Base-by-base conservation (phyloP, 306 rosid genomes). In the Sicyos edulis region DNA sequence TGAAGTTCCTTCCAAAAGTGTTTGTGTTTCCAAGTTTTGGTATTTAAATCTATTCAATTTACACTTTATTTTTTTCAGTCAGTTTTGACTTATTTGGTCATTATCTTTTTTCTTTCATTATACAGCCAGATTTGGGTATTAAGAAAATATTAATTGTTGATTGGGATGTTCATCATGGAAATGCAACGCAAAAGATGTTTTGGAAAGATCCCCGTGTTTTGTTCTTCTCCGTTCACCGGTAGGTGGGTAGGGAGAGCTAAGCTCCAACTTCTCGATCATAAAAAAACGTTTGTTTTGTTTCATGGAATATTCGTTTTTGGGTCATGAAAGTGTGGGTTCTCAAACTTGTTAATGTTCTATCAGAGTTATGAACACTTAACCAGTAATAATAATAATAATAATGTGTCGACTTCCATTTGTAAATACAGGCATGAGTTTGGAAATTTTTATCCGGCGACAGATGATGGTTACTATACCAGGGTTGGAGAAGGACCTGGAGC, bases 101-200 rank as follows among this genome's bases (percentile, higher is more conserved):
- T 26, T 82, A 32, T 32, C 37, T 32, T 32, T 32, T 1, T 20
- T 45, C 40, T 57, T 78, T 57, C 82, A 69, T 65, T 74, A 75
- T 76, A 80, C 97, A 93, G 99, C 95, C 88, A 55, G 95, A 91
- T 67, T 56, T 88, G 79, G 95, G 91, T 4, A 79, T 91, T 19
- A 86, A 87, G 57, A 89, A 86, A 72, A 83, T 93, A 66, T 77
- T 93, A 76, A 86, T 93, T 17, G 99, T 93, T 80, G 99, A 93
- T 80, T 93, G 99, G 99, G 99, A 93, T 44, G 92, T 93, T 11
- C 99, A 93, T 85, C 99, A 93, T 73, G 99, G 99, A 66, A 93
- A 93, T 77, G 99, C 90, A 60, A 93, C 99, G 15, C 99, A 91
- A 78, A 93, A 93, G 80, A 83, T 80, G 92, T 93, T 93, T 75